Conservation (phyloP, 2,329 filamentous ascomycete species). For the Huntiella savannae region DNA sequence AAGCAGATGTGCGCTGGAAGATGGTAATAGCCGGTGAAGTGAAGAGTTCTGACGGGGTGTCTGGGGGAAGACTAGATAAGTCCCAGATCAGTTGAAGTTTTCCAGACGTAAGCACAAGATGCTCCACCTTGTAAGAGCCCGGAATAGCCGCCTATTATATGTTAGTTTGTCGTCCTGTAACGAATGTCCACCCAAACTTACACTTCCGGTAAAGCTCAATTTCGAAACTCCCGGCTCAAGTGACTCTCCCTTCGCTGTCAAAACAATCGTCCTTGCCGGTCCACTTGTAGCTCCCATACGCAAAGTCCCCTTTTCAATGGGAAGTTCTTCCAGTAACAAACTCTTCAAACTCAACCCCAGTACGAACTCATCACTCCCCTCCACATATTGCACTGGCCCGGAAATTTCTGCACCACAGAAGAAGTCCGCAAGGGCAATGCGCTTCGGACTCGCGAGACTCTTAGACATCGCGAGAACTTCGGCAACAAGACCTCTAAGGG, state of each 20-base stretch:
- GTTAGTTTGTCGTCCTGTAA: background rate
- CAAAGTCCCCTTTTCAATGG: constrained; percentile 8
- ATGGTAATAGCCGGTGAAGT: constrained; percentile 45
- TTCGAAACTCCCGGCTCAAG: constrained; percentile 32
- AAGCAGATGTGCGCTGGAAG: constrained; percentile 49
- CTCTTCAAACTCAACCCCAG: constrained; percentile 12
- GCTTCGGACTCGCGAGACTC: constrained; percentile 36
- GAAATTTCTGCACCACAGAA: constrained; percentile 53
- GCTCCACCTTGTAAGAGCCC: constrained; percentile 58
- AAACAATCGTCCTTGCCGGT: constrained; percentile 12
- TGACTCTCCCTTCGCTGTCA: constrained; percentile 12
- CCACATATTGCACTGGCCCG: constrained; percentile 44
- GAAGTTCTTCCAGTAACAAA: constrained; percentile 6
- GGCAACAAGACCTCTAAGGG: constrained; percentile 28
- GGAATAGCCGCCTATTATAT: constrained; percentile 39
- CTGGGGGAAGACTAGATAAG: constrained; percentile 31
- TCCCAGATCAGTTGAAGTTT: constrained; percentile 51
- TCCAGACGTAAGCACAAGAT: constrained; percentile 42
- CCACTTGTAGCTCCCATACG: constrained; percentile 4
- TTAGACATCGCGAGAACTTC: constrained; percentile 29
- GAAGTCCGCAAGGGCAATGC: constrained; percentile 51
- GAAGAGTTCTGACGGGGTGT: constrained; percentile 32
- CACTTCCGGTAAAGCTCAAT: constrained; percentile 20
- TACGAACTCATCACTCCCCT: constrained; percentile 15
- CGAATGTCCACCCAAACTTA: constrained; percentile 13